Evolutionary conservation across 495 filamentous ascomycete genomes (phyloP).

Genomic region (Pyronema domesticum): DNA sequence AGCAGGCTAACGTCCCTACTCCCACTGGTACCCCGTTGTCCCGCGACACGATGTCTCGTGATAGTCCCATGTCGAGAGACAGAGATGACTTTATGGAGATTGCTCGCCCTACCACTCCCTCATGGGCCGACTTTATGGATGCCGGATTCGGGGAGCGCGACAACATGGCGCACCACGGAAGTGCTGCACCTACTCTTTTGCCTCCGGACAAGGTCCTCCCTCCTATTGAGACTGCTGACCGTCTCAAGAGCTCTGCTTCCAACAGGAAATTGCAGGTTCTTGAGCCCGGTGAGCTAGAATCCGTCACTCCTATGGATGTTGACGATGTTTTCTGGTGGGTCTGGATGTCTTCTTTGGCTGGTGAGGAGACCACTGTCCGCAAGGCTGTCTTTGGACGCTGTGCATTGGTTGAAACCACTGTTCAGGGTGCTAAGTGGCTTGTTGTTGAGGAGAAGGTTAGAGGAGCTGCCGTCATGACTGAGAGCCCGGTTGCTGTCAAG

Average conservation of each 20-base stretch:
- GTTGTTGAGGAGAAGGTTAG: conserved; percentile 71
- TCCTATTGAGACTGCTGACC: conserved; percentile 50
- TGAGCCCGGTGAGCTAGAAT: conserved; percentile 86
- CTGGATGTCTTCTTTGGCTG: conserved; percentile 92
- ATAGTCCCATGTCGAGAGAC: not conserved
- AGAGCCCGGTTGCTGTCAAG: conserved; percentile 19
- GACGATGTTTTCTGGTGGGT: conserved; percentile 99
- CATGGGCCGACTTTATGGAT: conserved; percentile 92
- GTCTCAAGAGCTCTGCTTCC: conserved; percentile 78
- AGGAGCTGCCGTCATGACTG: conserved; percentile 71
- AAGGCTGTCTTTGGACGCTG: conserved; percentile 92
- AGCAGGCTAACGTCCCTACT: not conserved
- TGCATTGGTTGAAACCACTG: conserved; percentile 73
- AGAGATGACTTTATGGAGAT: conserved; percentile 34
- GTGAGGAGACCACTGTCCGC: conserved; percentile 63
- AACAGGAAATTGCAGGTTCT: conserved; percentile 53
- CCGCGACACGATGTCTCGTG: not conserved
- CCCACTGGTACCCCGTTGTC: not conserved
- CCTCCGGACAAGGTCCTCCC: conserved; percentile 84
- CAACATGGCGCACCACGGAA: conserved; percentile 42
- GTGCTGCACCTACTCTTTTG: conserved; percentile 44
- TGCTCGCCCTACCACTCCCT: conserved; percentile 81
- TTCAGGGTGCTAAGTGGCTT: conserved; percentile 69
- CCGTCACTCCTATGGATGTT: conserved; percentile 65
- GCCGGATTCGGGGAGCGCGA: conserved; percentile 52